Percentiles rank a stretch among this genome's conserved stretches.
phyloP scores from a whole-genome alignment of 768 basidiomycete genomes.

The Nidula microcarpa region DNA sequence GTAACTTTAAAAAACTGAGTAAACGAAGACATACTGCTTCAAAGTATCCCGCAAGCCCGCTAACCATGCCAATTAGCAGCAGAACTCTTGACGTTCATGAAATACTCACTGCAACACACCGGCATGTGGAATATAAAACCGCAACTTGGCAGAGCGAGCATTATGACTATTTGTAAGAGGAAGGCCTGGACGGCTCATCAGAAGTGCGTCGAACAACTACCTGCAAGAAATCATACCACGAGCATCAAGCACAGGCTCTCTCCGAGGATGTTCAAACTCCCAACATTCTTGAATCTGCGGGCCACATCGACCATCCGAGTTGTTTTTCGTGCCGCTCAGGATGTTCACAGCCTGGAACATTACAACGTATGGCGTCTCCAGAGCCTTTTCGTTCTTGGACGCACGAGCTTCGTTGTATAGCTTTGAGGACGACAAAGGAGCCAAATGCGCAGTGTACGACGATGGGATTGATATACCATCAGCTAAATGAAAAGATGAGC shows the following conservation, averaged over 20 bases:
- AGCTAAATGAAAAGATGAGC: conserved; percentile 39
- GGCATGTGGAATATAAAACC: conserved; percentile 93
- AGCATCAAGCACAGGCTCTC: conserved; percentile 70
- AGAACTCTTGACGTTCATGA: neutral
- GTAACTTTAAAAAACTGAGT: neutral
- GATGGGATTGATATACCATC: conserved; percentile 94
- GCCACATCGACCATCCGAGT: conserved; percentile 64
- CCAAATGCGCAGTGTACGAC: conserved; percentile 92
- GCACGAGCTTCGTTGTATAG: conserved; percentile 80
- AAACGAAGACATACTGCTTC: conserved; percentile 55
- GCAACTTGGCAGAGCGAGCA: conserved; percentile 77
- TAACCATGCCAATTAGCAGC: conserved; percentile 10
- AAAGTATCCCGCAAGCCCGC: conserved; percentile 94
- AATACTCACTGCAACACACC: conserved; percentile 73
- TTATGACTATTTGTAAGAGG: conserved; percentile 98
- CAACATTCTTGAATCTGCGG: conserved; percentile 91
- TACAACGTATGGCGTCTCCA: conserved; percentile 97
- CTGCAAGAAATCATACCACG: conserved; percentile 46
- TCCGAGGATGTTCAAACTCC: conserved; percentile 93
- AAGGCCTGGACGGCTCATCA: conserved; percentile 49
- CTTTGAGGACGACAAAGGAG: conserved; percentile 92
- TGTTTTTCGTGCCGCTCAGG: conserved; percentile 64
- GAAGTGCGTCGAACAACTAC: neutral
- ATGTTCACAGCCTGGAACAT: conserved; percentile 96
- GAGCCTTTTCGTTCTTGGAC: conserved; percentile 60